Base-by-base conservation (phyloP, 2,329 filamentous ascomycete genomes). In the Colletotrichum tropicale region DNA sequence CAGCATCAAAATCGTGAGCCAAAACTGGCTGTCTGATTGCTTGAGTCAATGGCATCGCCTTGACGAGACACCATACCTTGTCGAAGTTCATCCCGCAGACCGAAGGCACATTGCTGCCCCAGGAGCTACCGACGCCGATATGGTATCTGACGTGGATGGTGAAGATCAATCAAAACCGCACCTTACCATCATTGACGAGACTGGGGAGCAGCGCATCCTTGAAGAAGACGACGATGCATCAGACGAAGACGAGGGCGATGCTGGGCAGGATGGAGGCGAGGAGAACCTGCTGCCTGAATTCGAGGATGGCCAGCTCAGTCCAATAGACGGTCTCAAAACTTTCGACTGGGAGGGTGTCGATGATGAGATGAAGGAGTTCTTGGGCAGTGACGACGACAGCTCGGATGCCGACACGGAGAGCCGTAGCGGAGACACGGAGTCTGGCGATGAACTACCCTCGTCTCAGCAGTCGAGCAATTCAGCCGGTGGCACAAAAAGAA, bases 1-100 rank as follows among this genome's bases (percentile, higher is more conserved):
- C 0, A 91, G 92, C 67, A 94, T 98, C 84, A 96, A 96, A 83
- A 98, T 99, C 74, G 97, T 99, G 64, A 96, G 94, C 79, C 94
- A 96, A 69, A 92, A 95, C 80, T 99, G 97, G 97, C 91, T 99
- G 34, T 90, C 93, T 36, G 94, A 96, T 79, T 98, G 93, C 71
- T 92, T 98, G 77, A 94, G 92, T 30, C 93, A 94, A 82, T 99
- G 97, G 97, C 89, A 91, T 77, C 93, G 91, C 72, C 87, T 98
- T 13, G 93, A 97, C 71, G 96, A 98, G 83, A 89, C 89, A 4
- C 93, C 94, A 0, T 98, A 96, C 81, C 87, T 94, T n/a, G 84
- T 98, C 62, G 89, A 93, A n/a, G 89, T 96, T 4, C 93, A 95
- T 67, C 92, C 94, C 1, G 91, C 93, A 21, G 94, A 95, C 79